phyloP scores from a whole-genome alignment of 768 basidiomycete species.

The Ramaria rubella region DNA sequence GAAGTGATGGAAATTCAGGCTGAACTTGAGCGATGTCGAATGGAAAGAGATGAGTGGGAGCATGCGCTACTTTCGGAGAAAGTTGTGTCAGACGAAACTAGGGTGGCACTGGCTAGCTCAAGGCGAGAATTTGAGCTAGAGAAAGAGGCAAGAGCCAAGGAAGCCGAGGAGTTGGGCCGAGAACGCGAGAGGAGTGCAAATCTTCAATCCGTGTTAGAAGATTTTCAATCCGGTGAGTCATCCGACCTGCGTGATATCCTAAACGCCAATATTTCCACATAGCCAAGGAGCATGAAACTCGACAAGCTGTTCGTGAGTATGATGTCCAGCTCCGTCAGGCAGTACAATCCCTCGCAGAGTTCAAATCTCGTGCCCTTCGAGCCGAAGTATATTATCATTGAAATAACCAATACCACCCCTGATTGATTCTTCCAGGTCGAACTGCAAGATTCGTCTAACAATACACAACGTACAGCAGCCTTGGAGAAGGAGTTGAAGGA shows the following conservation, averaged over 20 bases:
- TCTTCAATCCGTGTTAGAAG: constrained; percentile 86
- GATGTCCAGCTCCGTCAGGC: constrained; percentile 64
- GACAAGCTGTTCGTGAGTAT: constrained; percentile 75
- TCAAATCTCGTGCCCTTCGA: constrained; percentile 76
- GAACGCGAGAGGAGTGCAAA: constrained; percentile 75
- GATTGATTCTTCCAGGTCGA: constrained; percentile 43
- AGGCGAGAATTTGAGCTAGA: constrained; percentile 64
- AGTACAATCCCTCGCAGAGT: constrained; percentile 81
- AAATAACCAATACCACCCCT: neutral
- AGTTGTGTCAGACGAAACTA: constrained; percentile 62
- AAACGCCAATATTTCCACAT: constrained; percentile 14
- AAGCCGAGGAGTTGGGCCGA: constrained; percentile 48
- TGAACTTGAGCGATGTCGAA: constrained; percentile 81
- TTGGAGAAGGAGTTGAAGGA: constrained; percentile 92
- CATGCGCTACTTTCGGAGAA: constrained; percentile 56
- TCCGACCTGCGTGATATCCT: neutral
- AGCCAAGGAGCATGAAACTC: constrained; percentile 92
- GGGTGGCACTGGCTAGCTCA: constrained; percentile 46
- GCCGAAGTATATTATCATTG: constrained; percentile 61
- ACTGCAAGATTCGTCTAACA: constrained; percentile 66
- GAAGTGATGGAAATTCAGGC: constrained; percentile 75
- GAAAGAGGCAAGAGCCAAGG: constrained; percentile 50
- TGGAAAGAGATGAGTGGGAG: constrained; percentile 78
- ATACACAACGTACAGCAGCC: constrained; percentile 57
- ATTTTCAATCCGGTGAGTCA: constrained; percentile 84